phyloP scores from a whole-genome alignment of 148 eudicot genomes.

The Simmondsia chinensis region DNA sequence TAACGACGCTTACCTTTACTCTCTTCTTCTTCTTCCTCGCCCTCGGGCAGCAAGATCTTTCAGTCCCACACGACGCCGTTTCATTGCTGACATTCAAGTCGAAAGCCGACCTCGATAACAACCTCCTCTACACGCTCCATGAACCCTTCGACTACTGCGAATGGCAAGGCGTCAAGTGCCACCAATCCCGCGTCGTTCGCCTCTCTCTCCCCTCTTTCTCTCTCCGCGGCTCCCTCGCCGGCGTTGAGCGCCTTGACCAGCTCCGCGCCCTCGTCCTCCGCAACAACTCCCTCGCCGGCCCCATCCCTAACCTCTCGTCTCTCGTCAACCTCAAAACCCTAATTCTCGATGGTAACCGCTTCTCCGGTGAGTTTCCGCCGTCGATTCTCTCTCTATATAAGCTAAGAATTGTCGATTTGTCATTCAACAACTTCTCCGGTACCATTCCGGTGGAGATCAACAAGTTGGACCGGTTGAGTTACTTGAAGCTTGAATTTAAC shows the following conservation, averaged over 20 bases:
- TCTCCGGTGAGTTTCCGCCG: slow-evolving; percentile 41
- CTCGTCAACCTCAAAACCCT: slow-evolving; percentile 51
- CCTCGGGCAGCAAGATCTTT: neutral
- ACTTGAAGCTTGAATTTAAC: slow-evolving; percentile 51
- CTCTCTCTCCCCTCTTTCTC: slow-evolving; percentile 18
- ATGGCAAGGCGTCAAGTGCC: slow-evolving; percentile 75
- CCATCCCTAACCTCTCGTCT: slow-evolving; percentile 46
- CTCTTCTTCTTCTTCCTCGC: neutral
- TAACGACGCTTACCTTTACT: neutral
- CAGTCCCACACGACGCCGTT: slow-evolving; percentile 27
- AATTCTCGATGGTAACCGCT: slow-evolving; percentile 38
- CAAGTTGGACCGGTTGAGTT: slow-evolving; percentile 33
- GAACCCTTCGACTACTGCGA: slow-evolving; percentile 38
- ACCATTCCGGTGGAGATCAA: slow-evolving; percentile 25
- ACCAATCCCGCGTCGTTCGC: slow-evolving; percentile 44
- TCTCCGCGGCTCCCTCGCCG: slow-evolving; percentile 51
- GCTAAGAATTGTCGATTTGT: slow-evolving; percentile 43
- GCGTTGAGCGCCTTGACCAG: slow-evolving; percentile 45
- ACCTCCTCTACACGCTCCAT: slow-evolving; percentile 35
- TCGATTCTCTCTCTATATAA: slow-evolving; percentile 31
- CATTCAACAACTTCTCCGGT: slow-evolving; percentile 53
- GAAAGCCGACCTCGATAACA: slow-evolving; percentile 36
- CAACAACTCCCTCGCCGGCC: slow-evolving; percentile 71
- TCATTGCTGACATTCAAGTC: slow-evolving; percentile 37
- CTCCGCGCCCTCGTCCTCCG: slow-evolving; percentile 58